phyloP scores from a whole-genome alignment of 2,329 filamentous ascomycete genomes.

The Exophiala mesophila region DNA sequence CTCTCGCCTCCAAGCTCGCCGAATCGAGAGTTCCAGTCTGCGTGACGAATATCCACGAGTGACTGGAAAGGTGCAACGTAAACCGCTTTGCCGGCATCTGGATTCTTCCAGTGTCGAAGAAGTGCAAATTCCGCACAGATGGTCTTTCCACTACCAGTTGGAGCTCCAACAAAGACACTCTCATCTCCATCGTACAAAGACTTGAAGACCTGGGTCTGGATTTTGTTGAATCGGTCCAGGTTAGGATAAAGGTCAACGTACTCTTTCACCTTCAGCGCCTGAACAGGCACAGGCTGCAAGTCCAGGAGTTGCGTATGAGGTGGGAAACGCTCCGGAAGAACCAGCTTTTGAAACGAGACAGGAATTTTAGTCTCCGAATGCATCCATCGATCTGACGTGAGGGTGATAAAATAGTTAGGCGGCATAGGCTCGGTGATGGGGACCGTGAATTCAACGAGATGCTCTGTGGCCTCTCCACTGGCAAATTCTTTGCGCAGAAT shows the following conservation, averaged over 20 bases:
- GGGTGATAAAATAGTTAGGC: slow-evolving; percentile 95
- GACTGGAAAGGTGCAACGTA: slow-evolving; percentile 96
- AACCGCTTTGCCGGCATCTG: slow-evolving; percentile 70
- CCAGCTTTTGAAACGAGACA: slow-evolving; percentile 90
- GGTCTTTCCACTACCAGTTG: slow-evolving; percentile 93
- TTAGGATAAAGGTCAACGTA: slow-evolving; percentile 75
- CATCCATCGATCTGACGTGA: slow-evolving; percentile 97
- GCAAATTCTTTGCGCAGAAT: slow-evolving; percentile 87
- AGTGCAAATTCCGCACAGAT: slow-evolving; percentile 93
- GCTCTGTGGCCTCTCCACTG: slow-evolving; percentile 78
- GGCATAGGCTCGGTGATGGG: slow-evolving; percentile 97
- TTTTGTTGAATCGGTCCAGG: slow-evolving; percentile 89
- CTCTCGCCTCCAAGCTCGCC: slow-evolving; percentile 72
- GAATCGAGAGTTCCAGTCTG: slow-evolving; percentile 81
- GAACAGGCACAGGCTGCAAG: slow-evolving; percentile 82
- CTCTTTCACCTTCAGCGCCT: slow-evolving; percentile 80
- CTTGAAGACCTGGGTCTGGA: slow-evolving; percentile 96
- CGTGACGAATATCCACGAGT: slow-evolving; percentile 72
- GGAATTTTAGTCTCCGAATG: slow-evolving; percentile 90
- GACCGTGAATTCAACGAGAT: slow-evolving; percentile 92
- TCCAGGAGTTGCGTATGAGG: slow-evolving; percentile 89
- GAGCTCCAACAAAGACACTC: slow-evolving; percentile 88
- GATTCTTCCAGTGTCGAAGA: slow-evolving; percentile 76
- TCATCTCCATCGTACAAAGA: slow-evolving; percentile 86
- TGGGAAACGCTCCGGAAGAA: slow-evolving; percentile 91